Conservation (phyloP, 2,329 filamentous ascomycete genomes). For the Trichocomaceae sp. region DNA sequence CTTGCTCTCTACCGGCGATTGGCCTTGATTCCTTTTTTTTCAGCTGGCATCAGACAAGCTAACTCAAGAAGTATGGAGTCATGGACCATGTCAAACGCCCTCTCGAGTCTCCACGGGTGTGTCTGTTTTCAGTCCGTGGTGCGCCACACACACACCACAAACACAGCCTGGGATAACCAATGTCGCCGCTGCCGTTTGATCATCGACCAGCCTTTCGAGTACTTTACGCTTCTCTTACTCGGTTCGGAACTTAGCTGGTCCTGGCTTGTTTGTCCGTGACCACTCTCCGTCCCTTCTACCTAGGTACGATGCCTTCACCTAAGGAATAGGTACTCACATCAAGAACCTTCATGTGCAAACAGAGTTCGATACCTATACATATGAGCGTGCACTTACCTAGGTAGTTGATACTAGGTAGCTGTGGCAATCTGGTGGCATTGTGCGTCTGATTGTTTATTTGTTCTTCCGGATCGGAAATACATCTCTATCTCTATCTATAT, state of each 20-base stretch:
- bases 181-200: not conserved
- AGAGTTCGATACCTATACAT: not conserved
- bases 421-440: not conserved
- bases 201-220: not conserved
- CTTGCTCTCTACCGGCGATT: too few relatives aligned
- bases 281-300: not conserved
- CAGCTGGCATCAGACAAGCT: conserved; percentile 10
- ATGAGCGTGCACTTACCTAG: not conserved
- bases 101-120: not conserved
- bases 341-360: not conserved
- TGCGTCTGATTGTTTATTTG: not conserved
- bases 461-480: not conserved
- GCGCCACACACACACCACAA: conserved; percentile 1
- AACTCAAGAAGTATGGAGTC: too few relatives aligned
- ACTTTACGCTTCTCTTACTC: not conserved
- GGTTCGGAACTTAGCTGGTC: not conserved
- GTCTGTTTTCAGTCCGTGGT: conserved; percentile 8
- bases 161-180: not conserved
- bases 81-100: conserved; percentile 1
- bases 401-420: not conserved
- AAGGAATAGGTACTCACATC: not conserved
- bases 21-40: not conserved
- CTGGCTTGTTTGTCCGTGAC: not conserved
- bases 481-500: not conserved
- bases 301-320: not conserved